Evolutionary conservation across 257 asterid species (phyloP).

Genomic region (Forsythia suspensa): DNA sequence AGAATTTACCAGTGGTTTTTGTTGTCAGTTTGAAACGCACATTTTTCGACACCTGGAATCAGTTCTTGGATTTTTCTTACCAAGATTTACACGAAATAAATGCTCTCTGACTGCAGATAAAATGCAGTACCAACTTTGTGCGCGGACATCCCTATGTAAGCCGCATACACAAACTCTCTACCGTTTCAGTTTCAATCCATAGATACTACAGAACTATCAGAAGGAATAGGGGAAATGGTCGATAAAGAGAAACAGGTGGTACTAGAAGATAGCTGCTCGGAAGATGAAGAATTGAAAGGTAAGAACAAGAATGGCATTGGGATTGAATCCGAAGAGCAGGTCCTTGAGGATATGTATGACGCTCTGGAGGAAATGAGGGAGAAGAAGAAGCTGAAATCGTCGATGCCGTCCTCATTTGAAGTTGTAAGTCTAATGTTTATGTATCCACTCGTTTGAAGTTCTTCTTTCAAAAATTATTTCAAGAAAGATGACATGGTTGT

Average conservation of each 20-base stretch:
- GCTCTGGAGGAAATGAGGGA: not conserved
- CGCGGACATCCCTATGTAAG: not conserved
- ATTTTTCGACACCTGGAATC: not conserved
- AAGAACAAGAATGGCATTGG: not conserved
- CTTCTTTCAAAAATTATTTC: not conserved
- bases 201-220: not conserved
- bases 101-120: not conserved
- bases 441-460: not conserved
- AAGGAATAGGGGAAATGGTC: not conserved
- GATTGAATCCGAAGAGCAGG: not conserved
- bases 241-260: not conserved
- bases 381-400: not conserved
- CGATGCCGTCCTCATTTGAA: not conserved
- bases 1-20: not conserved
- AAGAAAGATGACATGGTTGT: not conserved
- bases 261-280: not conserved
- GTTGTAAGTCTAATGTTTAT: not conserved
- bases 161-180: not conserved
- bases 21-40: not conserved
- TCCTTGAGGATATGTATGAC: not conserved
- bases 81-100: not conserved
- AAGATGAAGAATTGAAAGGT: not conserved
- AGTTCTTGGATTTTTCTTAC: not conserved
- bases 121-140: too few species aligned
- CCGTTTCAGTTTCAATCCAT: not conserved